Evolutionary conservation across 345 rosid species (phyloP), one percentile per base, ranked within the genome.

Genomic region (Carallia brachiata): DNA sequence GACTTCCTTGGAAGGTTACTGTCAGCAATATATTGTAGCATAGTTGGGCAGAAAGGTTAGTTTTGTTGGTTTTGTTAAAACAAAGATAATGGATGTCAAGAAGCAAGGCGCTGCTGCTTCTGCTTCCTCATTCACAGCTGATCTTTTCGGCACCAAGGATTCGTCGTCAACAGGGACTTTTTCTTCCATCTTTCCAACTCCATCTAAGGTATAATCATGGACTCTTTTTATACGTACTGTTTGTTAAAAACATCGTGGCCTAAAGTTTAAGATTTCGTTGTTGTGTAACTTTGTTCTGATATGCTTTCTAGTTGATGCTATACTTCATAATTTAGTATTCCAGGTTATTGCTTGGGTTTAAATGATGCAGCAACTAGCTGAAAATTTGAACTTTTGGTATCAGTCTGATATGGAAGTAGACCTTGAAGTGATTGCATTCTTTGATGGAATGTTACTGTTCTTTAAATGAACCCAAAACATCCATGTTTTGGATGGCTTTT

Each of bases 101-200:
- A 85, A 80, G 65, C 72, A 77, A 70, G 63, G 65, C 19, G 67
- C 83, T 66, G 67, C 83, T 66, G 78, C 80, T 58, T 66, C 87
- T 61, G 70, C 88, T 54, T 82, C 87, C 52, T 88, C 87, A 4
- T 83, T 86, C 65, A 79, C 88, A 7, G 70, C 88, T 72, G 84
- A 89, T 62, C 87, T 92, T 65, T 92, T 87, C 69, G 90, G 95
- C 72, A 77, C 75, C 75, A 92, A 82, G 79, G 86, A 89, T 62
- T 68, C 84, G 15, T 64, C 91, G 10, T 79, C 91, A 17, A 55
- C 87, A n/a, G 83, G 91, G 61, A 80, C 68, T 61, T 84, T 90
- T 54, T 80, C 82, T 52, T 86, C 96, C 52, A 87, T 92, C 61
- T 87, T 90, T 62, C 78, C 91, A 64, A 88, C 82, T 61, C 87